Evolutionary conservation across 768 basidiomycete species (phyloP).

Genomic region (Clavulina sp.): DNA sequence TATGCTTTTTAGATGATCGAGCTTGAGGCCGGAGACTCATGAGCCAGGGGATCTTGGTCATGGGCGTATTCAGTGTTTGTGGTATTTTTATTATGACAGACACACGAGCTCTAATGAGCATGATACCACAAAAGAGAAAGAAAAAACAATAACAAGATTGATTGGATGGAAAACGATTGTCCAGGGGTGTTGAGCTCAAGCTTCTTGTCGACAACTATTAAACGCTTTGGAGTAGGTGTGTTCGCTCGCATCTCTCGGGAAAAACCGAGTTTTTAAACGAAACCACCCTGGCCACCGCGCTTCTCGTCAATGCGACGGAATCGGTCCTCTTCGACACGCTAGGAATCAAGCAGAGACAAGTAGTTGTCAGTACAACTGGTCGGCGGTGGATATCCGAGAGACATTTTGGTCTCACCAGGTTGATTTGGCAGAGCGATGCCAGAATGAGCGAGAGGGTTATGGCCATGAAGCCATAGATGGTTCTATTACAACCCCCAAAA

Average conservation of each 20-base stretch:
- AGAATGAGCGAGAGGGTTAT: conserved; percentile 59
- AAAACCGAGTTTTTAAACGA: conserved; percentile 36
- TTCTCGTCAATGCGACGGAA: conserved; percentile 84
- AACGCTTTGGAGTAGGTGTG: not conserved
- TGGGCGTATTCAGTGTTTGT: too few species aligned
- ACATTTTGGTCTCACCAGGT: conserved; percentile 30
- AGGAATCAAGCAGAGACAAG: conserved; percentile 8
- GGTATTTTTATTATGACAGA: too few species aligned
- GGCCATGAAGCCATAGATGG: conserved; percentile 68
- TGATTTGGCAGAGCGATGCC: conserved; percentile 73
- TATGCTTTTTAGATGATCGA: too few species aligned
- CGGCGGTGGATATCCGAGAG: not conserved
- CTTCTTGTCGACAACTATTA: too few species aligned
- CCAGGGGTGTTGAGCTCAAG: too few species aligned
- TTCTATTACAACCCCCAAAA: not conserved
- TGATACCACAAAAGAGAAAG: not conserved
- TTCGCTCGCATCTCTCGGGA: not conserved
- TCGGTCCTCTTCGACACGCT: conserved; percentile 66
- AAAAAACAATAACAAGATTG: not conserved
- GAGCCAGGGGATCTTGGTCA: too few species aligned
- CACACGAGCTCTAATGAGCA: too few species aligned
- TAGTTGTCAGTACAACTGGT: not conserved
- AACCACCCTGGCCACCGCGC: conserved; percentile 69
- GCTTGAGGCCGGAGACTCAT: too few species aligned
- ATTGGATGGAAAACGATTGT: not conserved